These are phyloP conservation scores for Alternaria solani DNA, from an alignment of 2,329 filamentous ascomycete species.

Conservation along the genomic window DNA sequence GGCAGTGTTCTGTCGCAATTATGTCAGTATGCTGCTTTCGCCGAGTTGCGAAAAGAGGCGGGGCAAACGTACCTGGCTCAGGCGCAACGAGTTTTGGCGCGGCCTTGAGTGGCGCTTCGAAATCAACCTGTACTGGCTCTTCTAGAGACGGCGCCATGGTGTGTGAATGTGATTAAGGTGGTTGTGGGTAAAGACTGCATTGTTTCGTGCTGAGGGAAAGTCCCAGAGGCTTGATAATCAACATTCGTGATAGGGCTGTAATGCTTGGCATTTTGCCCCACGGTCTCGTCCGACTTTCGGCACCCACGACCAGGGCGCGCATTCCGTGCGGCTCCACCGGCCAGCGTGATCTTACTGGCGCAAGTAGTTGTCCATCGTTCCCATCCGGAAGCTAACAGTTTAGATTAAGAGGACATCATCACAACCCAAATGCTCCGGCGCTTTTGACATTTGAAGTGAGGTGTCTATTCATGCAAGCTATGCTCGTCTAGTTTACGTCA, in stretches of 20 bases:
- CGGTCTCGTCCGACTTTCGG: slow-evolving; percentile 33
- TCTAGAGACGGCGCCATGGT: slow-evolving; percentile 84
- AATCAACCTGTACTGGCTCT: slow-evolving; percentile 71
- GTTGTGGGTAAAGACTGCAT: slow-evolving; percentile 27
- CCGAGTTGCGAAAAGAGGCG: slow-evolving; percentile 16
- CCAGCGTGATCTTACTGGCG: background rate
- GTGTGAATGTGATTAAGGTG: slow-evolving; percentile 10
- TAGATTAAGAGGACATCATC: background rate
- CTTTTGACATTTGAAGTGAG: background rate
- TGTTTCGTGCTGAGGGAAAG: slow-evolving; percentile 29
- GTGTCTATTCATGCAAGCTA: slow-evolving; percentile 27
- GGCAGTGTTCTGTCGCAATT: slow-evolving; percentile 76
- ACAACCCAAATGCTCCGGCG: background rate
- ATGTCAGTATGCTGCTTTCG: slow-evolving; percentile 5
- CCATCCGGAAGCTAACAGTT: background rate
- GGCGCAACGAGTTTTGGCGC: slow-evolving; percentile 89
- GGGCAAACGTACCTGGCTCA: slow-evolving; percentile 69
- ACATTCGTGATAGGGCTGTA: slow-evolving; percentile 33
- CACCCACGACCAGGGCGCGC: slow-evolving; percentile 17
- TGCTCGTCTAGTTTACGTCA: slow-evolving; percentile 30
- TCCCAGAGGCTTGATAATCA: slow-evolving; percentile 45
- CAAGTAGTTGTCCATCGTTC: background rate
- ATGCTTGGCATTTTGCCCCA: slow-evolving; percentile 38
- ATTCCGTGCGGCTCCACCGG: background rate
- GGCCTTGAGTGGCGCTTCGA: slow-evolving; percentile 77